Base-by-base conservation (phyloP, 768 basidiomycete genomes). In the Lyophyllum shimeji region DNA sequence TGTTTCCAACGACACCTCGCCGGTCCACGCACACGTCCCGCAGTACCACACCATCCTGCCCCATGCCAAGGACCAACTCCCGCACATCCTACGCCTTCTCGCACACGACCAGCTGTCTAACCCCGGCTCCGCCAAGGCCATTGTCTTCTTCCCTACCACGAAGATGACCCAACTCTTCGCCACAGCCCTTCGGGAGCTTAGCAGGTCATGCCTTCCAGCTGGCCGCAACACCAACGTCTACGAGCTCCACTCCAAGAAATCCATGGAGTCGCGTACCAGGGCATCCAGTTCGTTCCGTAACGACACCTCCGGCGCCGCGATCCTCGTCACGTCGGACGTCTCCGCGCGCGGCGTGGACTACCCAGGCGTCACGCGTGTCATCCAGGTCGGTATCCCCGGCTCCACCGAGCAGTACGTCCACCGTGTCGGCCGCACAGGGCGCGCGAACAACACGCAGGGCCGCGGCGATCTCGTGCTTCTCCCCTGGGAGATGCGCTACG, bases 321-420 rank as follows among this genome's bases (percentile, higher is more conserved):
- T 97, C 27, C 81, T 96, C 50, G 77, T 97, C 61, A 89, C 86
- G 3, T 94, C 93, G 1, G 94, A 96, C 61, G 86, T 96, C 5
- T 94, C 91, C 25, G 92, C 93, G 20, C 83, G 93, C 55, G 92
- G 92, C 15, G 82, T 95, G 44, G 92, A 96, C 69, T 96, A 95
- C 67, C 93, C 93, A 7, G 84, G 82, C 18, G 90, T 95, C 20
- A 92, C 91, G 0, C 85, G 94, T 37, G 89, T 95, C 58, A 89
- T 98, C 60, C 97, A 98, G 69, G 77, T 99, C 49, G 95, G 96
- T 49, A 76, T 90, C 7, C 95, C 96, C 1, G 67, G 72, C 6
- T 76, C 72, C 0, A 70, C 81, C 9, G 88, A 93, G 20, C 82
- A 86, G 60, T 96, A 97, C 67, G 76, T 94, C 48, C 92, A 95